Conservation (phyloP, 371 early-diverging fungal genomes). For the Fennellomyces sp. region DNA sequence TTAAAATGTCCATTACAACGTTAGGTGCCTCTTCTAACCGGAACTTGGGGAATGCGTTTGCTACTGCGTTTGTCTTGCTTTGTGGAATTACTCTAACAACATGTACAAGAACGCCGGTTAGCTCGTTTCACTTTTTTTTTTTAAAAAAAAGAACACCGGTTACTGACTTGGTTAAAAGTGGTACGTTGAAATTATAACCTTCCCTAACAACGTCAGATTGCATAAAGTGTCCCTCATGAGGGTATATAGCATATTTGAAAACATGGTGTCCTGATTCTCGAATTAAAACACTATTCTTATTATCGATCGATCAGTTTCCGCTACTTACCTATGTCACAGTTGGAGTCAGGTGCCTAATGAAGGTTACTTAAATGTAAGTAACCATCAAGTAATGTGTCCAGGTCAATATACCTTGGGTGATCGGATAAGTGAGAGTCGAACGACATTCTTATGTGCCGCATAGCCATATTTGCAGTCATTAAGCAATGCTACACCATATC, state of each 20-base stretch:
- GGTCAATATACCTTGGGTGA: slow-evolving; percentile 82
- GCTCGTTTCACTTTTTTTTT: too few relatives aligned
- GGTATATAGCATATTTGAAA: slow-evolving; percentile 91
- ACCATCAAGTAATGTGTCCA: background rate
- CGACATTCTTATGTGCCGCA: slow-evolving; percentile 76
- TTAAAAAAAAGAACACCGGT: background rate
- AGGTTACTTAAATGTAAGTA: background rate
- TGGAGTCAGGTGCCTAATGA: slow-evolving; percentile 56
- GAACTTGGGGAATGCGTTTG: slow-evolving; percentile 47
- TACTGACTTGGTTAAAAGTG: slow-evolving; percentile 64
- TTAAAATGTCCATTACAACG: slow-evolving; percentile 87
- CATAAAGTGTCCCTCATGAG: slow-evolving; percentile 81
- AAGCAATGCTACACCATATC: slow-evolving; percentile 91
- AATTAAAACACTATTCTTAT: too few relatives aligned
- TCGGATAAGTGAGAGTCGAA: slow-evolving; percentile 84
- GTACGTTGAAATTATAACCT: slow-evolving; percentile 90
- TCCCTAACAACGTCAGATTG: slow-evolving; percentile 83
- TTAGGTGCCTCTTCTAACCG: slow-evolving; percentile 65
- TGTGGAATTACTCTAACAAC: slow-evolving; percentile 8
- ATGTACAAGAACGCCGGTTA: too few relatives aligned
- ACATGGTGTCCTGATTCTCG: slow-evolving; percentile 64
- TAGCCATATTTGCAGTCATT: slow-evolving; percentile 95
- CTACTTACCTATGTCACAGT: slow-evolving; percentile 61
- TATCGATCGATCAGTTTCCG: background rate
- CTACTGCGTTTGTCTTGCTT: slow-evolving; percentile 2